These are phyloP conservation scores for Backusella tuberculispora DNA, from an alignment of 192 early-diverging fungal genomes.

Conservation along the genomic window DNA sequence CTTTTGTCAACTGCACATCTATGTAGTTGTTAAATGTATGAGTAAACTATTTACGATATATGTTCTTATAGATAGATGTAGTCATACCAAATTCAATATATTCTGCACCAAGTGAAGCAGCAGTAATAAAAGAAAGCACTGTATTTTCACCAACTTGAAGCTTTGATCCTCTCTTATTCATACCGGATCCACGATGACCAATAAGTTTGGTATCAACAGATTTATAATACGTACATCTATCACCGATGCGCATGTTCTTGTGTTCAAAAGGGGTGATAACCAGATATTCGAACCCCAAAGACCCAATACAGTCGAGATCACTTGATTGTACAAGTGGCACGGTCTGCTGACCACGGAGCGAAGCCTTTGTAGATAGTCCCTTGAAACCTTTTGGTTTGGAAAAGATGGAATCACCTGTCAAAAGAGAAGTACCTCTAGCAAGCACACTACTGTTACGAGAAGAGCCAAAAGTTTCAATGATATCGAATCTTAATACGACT, in stretches of 20 bases:
- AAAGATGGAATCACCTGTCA: conserved; percentile 54
- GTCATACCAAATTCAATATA: conserved; percentile 88
- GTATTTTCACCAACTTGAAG: conserved; percentile 95
- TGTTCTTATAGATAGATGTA: background rate
- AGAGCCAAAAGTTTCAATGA: conserved; percentile 59
- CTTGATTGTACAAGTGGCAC: conserved; percentile 59
- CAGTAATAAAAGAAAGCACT: conserved; percentile 80
- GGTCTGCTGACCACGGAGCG: conserved; percentile 59
- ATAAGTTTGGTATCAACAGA: conserved; percentile 71
- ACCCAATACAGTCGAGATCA: conserved; percentile 58
- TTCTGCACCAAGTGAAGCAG: conserved; percentile 79
- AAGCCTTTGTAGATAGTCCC: conserved; percentile 41
- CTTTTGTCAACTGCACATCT: conserved; percentile 94
- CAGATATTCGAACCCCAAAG: conserved; percentile 60
- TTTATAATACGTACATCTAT: conserved; percentile 61
- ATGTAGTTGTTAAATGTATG: background rate
- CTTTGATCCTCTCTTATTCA: conserved; percentile 67
- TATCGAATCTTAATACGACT: conserved; percentile 58
- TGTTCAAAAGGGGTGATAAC: conserved; percentile 68
- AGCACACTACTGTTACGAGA: conserved; percentile 46
- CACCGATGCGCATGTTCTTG: conserved; percentile 57
- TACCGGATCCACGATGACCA: conserved; percentile 90
- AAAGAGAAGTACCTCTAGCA: conserved; percentile 59
- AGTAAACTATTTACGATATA: background rate
- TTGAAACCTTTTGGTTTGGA: conserved; percentile 37